Base-by-base conservation (phyloP, 139 green algal species). In the Chlamydomonas sp. region DNA sequence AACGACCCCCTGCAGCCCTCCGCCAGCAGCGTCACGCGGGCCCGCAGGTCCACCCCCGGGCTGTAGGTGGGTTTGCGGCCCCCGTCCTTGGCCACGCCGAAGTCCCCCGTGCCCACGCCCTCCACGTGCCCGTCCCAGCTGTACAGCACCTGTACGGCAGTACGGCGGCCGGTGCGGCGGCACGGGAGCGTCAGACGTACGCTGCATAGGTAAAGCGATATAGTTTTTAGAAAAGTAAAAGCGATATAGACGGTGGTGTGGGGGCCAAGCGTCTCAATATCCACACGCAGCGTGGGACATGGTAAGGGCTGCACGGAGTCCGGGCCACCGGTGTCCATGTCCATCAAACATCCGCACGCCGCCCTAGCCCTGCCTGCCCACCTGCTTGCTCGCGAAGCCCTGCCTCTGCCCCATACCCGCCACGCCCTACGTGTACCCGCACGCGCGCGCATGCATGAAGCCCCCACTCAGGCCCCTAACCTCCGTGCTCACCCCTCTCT, bases 1-100 rank as follows among this genome's bases (percentile, higher is more conserved):
- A 99, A 90, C n/a, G 95, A 98, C 2, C 97, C 97, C 7, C 97
- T 91, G 89, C 94, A 97, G 74, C 97, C 97, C 89, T 99, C 97
- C 1, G 93, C 97, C 69, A 99, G 89, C 77, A 99, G 92, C n/a
- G 97, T 99, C 18, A 93, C 89, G 20, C 91, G 79, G 0, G 97
- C 95, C 20, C 86, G 89, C 62, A 99, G 88, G 83, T 97, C 96
- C 77, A 98, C 93, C 73, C 97, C 97, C 0, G 92, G 91, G 10
- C 90, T 64, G 89, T 95, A 98, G 57, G 20, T 93, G 62, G 71
- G 76, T 87, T 95, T 96, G 79, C 14, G 88, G 4, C n/a, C 49
- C 18, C 96, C 96, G 75, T 96, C 92, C 89, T 96, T 97, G 20
- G 73, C 92, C 2, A 98, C 68, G 9, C 97, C 97, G 76, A 96